Evolutionary conservation across 2,329 filamentous ascomycete genomes (phyloP).

Genomic region (Claviceps maximensis): DNA sequence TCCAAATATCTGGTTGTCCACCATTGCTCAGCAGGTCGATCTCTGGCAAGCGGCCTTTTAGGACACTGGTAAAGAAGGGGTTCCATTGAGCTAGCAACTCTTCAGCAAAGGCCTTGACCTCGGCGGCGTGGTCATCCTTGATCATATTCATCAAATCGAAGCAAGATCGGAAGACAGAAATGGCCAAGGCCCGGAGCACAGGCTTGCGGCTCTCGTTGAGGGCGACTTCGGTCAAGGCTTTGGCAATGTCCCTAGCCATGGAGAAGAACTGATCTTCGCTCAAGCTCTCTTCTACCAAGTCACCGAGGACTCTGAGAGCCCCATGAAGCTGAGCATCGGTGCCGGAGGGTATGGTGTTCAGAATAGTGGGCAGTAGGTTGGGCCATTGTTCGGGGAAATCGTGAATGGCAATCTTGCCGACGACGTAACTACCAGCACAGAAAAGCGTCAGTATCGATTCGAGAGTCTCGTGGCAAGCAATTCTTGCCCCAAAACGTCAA

Average conservation of each 20-base stretch:
- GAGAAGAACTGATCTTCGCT: slow-evolving; percentile 92
- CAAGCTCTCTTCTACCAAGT: slow-evolving; percentile 86
- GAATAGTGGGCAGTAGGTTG: slow-evolving; percentile 66
- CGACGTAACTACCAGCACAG: slow-evolving; percentile 41
- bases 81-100: slow-evolving; percentile 75
- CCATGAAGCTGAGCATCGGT: slow-evolving; percentile 75
- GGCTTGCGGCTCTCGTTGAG: slow-evolving; percentile 61
- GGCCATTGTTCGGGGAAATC: slow-evolving; percentile 96
- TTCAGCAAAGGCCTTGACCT: slow-evolving; percentile 80
- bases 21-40: slow-evolving; percentile 30
- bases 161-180: slow-evolving; percentile 80
- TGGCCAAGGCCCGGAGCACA: slow-evolving; percentile 67
- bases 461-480: neutral
- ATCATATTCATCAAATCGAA: slow-evolving; percentile 96
- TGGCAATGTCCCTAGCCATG: slow-evolving; percentile 75
- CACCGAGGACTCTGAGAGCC: slow-evolving; percentile 72
- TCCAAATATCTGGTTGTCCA: slow-evolving; percentile 55
- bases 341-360: slow-evolving; percentile 63
- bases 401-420: slow-evolving; percentile 85
- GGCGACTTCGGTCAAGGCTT: slow-evolving; percentile 70
- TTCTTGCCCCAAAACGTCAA: neutral
- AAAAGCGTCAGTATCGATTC: neutral
- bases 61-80: slow-evolving; percentile 70
- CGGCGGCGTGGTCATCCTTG: slow-evolving; percentile 77
- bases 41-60: slow-evolving; percentile 65